Conservation (phyloP, 495 filamentous ascomycete genomes). For the Penicillium coprophilum region DNA sequence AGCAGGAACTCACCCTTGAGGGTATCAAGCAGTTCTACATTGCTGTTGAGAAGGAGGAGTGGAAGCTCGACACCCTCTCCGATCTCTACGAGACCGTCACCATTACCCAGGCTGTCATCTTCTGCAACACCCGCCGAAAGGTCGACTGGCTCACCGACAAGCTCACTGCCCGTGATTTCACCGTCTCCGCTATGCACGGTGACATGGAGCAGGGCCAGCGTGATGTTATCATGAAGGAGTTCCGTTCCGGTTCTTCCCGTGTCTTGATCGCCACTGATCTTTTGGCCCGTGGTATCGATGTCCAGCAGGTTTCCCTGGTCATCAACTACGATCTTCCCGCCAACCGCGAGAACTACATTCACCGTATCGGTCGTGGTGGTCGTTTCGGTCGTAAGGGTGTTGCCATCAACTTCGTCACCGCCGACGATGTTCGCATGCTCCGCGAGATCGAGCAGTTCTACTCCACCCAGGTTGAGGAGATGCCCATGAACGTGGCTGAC, state of each 20-base stretch:
- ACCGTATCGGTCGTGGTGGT: slow-evolving; percentile 97
- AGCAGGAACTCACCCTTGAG: slow-evolving; percentile 97
- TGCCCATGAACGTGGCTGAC: slow-evolving; percentile 63
- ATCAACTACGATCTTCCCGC: slow-evolving; percentile 99
- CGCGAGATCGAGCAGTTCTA: slow-evolving; percentile 85
- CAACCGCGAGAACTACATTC: slow-evolving; percentile 99
- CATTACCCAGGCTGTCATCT: slow-evolving; percentile 99
- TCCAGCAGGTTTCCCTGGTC: slow-evolving; percentile 98
- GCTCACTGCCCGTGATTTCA: slow-evolving; percentile 96
- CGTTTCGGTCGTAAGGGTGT: slow-evolving; percentile 99
- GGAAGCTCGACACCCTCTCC: slow-evolving; percentile 98
- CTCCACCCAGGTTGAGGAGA: slow-evolving; percentile 63
- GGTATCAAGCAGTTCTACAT: slow-evolving; percentile 99
- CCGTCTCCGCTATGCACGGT: slow-evolving; percentile 98
- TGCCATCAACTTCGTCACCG: slow-evolving; percentile 99
- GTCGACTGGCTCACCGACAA: slow-evolving; percentile 99
- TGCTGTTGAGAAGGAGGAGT: slow-evolving; percentile 99
- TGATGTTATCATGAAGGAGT: slow-evolving; percentile 99
- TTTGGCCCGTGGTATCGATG: slow-evolving; percentile 97
- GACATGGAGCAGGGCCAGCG: slow-evolving; percentile 98
- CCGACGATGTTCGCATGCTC: slow-evolving; percentile 98
- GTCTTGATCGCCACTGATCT: slow-evolving; percentile 98
- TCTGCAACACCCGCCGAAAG: slow-evolving; percentile 99
- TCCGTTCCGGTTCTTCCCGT: slow-evolving; percentile 94
- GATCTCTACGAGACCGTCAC: slow-evolving; percentile 99